Conservation (phyloP, 768 basidiomycete genomes). For the Kwoniella europaea region DNA sequence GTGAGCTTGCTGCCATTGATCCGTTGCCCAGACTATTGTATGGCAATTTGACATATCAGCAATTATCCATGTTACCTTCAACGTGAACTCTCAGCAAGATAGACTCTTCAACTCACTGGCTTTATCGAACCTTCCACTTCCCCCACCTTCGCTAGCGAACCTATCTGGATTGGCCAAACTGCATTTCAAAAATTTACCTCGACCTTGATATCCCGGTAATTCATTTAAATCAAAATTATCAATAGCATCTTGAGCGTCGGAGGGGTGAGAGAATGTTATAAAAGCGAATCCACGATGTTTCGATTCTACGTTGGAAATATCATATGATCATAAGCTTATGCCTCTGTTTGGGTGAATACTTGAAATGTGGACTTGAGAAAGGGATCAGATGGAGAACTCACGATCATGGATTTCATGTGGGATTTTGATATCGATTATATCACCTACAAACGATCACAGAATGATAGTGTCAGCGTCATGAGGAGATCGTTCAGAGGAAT, state of each 20-base stretch:
- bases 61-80: neutral
- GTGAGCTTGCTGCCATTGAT: slow-evolving; percentile 86
- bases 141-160: slow-evolving; percentile 64
- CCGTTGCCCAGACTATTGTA: slow-evolving; percentile 85
- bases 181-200: slow-evolving; percentile 64
- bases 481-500: too few species aligned
- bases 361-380: neutral
- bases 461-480: neutral
- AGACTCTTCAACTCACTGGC: slow-evolving; percentile 45
- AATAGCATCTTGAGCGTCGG: slow-evolving; percentile 92
- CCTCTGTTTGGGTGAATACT: neutral
- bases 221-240: slow-evolving; percentile 99
- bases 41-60: slow-evolving; percentile 12
- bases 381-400: slow-evolving; percentile 28
- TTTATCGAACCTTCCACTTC: slow-evolving; percentile 43
- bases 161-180: slow-evolving; percentile 86
- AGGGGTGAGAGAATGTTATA: slow-evolving; percentile 77
- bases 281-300: slow-evolving; percentile 84
- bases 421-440: slow-evolving; percentile 88
- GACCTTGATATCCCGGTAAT: slow-evolving; percentile 70
- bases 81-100: too few species aligned
- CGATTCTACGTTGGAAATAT: slow-evolving; percentile 23
- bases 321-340: neutral
- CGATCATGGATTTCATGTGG: slow-evolving; percentile 65
- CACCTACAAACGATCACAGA: slow-evolving; percentile 64